phyloP scores from a whole-genome alignment of 371 early-diverging fungal species.

The Rhizopus sp. region DNA sequence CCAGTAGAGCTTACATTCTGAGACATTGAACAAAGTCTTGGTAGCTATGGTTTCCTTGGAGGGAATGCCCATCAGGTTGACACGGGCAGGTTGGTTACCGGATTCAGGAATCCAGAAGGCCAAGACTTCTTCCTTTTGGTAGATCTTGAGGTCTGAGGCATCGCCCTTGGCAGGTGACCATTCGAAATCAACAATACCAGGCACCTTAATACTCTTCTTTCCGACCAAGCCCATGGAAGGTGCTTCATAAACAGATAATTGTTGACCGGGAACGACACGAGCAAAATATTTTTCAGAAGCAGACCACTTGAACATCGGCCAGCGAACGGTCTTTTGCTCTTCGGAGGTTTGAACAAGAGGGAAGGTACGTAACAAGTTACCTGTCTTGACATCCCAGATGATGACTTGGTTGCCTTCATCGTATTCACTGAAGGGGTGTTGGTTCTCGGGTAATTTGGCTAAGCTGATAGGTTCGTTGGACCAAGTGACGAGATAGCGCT shows the following conservation, averaged over 20 bases:
- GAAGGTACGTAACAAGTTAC: slow-evolving; percentile 88
- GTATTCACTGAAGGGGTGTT: slow-evolving; percentile 72
- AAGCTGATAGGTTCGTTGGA: slow-evolving; percentile 82
- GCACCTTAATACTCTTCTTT: slow-evolving; percentile 91
- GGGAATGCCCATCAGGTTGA: slow-evolving; percentile 87
- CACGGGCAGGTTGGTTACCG: slow-evolving; percentile 95
- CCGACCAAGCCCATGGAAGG: slow-evolving; percentile 91
- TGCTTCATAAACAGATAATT: slow-evolving; percentile 89
- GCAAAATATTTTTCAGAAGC: slow-evolving; percentile 93
- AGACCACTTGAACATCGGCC: slow-evolving; percentile 98
- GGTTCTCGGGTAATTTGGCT: slow-evolving; percentile 50
- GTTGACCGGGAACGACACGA: slow-evolving; percentile 77
- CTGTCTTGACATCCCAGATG: slow-evolving; percentile 92
- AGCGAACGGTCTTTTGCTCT: slow-evolving; percentile 70
- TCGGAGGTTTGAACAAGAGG: slow-evolving; percentile 52
- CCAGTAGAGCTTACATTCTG: slow-evolving; percentile 90
- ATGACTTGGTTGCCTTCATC: slow-evolving; percentile 79
- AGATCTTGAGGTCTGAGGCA: slow-evolving; percentile 46
- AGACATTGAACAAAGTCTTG: slow-evolving; percentile 96
- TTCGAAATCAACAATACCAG: slow-evolving; percentile 87
- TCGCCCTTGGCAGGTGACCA: slow-evolving; percentile 77
- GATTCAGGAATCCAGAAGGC: slow-evolving; percentile 96
- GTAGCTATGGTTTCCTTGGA: slow-evolving; percentile 85
- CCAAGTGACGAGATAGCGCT: slow-evolving; percentile 92
- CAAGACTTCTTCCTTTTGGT: slow-evolving; percentile 66